These are phyloP conservation scores for Cryomyces minteri DNA, from an alignment of 495 filamentous ascomycete species.

Conservation along the genomic window DNA sequence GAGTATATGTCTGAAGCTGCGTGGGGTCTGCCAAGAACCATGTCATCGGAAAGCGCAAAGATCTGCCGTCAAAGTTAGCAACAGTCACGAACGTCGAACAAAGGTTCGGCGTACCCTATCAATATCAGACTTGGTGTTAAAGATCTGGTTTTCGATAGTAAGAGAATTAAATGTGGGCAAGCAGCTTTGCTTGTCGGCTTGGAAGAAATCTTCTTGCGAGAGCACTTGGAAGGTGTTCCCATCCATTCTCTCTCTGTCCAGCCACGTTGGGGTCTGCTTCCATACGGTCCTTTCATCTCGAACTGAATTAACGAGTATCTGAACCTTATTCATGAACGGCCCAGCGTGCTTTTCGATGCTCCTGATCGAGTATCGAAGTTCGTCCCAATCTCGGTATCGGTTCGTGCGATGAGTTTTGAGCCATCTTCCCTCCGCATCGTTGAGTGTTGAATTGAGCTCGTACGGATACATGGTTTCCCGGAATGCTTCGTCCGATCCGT, in stretches of 20 bases:
- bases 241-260: conserved; percentile 15
- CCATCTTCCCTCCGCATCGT: conserved; percentile 23
- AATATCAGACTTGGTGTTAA: conserved; percentile 10
- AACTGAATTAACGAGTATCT: conserved; percentile 24
- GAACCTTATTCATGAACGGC: conserved; percentile 23
- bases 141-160: conserved; percentile 26
- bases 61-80: conserved; percentile 10
- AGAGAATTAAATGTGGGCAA: conserved; percentile 27
- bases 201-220: conserved; percentile 25
- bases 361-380: conserved; percentile 24
- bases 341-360: conserved; percentile 23
- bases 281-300: conserved; percentile 6
- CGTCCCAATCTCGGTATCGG: conserved; percentile 27
- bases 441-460: conserved; percentile 22
- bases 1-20: conserved; percentile 25
- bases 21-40: conserved; percentile 24
- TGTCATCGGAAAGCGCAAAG: conserved; percentile 26
- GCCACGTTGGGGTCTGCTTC: conserved; percentile 21
- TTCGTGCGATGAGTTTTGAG: conserved; percentile 22
- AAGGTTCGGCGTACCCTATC: conserved; percentile 5
- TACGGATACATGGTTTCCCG: conserved; percentile 18
- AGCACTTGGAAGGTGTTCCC: conserved; percentile 20
- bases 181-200: conserved; percentile 19
- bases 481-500: conserved; percentile 22
- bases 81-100: no score